These are phyloP conservation scores for Aegilops bicornis DNA, from an alignment of 176 grass and related monocot species.

Conservation along the genomic window DNA sequence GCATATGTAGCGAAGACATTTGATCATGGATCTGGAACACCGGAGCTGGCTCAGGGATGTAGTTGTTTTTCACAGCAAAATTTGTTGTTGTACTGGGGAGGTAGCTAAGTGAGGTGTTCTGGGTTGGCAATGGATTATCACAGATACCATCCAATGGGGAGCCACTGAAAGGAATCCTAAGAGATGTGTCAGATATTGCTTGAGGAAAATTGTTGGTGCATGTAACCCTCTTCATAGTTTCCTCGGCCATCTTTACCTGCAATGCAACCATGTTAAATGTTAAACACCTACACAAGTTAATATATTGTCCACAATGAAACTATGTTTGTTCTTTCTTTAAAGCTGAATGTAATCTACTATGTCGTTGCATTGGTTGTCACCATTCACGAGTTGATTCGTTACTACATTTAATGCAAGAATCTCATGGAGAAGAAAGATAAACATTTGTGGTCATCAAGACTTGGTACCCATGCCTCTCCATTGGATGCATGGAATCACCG, in stretches of 20 bases:
- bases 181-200: conserved; percentile 22
- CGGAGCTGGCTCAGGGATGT: background rate
- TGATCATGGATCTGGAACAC: background rate
- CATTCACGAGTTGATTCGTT: background rate
- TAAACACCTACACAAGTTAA: background rate
- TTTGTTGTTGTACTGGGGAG: background rate
- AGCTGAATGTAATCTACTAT: background rate
- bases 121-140: conserved; percentile 28
- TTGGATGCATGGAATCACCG: background rate
- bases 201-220: conserved; percentile 1
- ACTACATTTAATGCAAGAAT: background rate
- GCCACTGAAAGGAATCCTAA: conserved; percentile 4
- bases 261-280: conserved; percentile 22
- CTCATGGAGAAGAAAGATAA: background rate
- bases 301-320: background rate
- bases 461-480: background rate
- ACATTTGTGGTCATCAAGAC: background rate
- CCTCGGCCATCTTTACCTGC: conserved; percentile 80
- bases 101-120: conserved; percentile 26
- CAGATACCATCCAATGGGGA: background rate
- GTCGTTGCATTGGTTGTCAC: background rate
- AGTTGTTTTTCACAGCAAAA: background rate
- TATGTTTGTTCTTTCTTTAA: background rate
- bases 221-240: conserved; percentile 51
- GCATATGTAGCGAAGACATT: conserved; percentile 7